These are phyloP conservation scores for Nannochloris sp. DNA, from an alignment of 139 green algal species.

Conservation along the genomic window DNA sequence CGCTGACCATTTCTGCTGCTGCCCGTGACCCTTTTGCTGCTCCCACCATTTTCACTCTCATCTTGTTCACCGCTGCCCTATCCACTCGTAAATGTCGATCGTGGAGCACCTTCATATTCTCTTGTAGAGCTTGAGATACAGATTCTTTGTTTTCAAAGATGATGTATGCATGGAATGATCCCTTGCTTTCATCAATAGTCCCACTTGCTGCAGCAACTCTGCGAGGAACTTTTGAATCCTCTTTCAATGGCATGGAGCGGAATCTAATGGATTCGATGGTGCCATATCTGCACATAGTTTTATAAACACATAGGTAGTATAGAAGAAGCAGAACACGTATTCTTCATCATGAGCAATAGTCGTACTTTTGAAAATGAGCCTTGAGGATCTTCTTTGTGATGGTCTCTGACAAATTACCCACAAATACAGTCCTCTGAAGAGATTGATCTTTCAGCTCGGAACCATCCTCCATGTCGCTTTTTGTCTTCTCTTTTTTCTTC, in stretches of 20 bases:
- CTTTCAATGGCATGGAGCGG: constrained; percentile 62
- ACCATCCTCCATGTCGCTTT: background rate
- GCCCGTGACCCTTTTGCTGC: constrained; percentile 8
- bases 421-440: constrained; percentile 75
- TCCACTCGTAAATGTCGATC: constrained; percentile 77
- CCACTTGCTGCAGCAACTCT: constrained; percentile 39
- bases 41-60: constrained; percentile 11
- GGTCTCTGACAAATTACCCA: constrained; percentile 74
- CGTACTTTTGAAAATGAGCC: constrained; percentile 34
- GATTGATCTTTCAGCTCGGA: background rate
- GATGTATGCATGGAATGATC: constrained; percentile 61
- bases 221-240: constrained; percentile 40
- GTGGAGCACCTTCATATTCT: constrained; percentile 69
- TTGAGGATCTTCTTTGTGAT: constrained; percentile 49
- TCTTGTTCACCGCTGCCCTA: constrained; percentile 28
- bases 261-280: constrained; percentile 65
- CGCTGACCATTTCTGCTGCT: background rate
- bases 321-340: no score
- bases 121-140: constrained; percentile 37
- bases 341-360: background rate
- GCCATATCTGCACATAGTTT: constrained; percentile 34
- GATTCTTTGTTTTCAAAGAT: constrained; percentile 46
- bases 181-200: constrained; percentile 30
- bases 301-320: no score
- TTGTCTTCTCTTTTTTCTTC: no score